Evolutionary conservation across 345 rosid species (phyloP), one percentile per base, ranked within the genome.

Genomic region (Euclidium syriacum): DNA sequence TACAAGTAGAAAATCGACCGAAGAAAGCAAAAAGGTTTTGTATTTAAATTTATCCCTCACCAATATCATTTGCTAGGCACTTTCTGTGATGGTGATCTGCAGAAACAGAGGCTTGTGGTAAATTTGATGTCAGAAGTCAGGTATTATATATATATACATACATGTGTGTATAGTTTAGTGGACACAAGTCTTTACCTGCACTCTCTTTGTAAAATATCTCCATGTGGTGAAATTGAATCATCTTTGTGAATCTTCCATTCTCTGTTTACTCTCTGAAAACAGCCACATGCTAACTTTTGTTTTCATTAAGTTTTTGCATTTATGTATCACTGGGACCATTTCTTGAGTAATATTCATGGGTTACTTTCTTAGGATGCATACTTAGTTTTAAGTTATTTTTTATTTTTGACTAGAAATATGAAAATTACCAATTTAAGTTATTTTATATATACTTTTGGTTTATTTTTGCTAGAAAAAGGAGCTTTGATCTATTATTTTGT

Each of bases 1-100:
- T 92, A 89, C 88, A 85, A 84, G 79, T 92, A 87, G 72, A 59
- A 63, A 53, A 20, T 19, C 51, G 23, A 26, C 30, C 16, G 17
- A 53, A 54, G 20, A 29, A 36, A 55, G 29, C 30, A 46, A 55
- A n/a, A 48, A 46, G 58, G 20, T 20, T 47, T 4, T 26, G 63
- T 29, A 2, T 44, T 27, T 20, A 11, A 3, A 40, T 38, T 38
- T 23, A 6, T 15, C 15, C 15, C 15, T 46, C 64, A 47, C 55
- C 69, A 55, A 55, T 55, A n/a, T 39, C 39, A 8, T 39, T 30
- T 48, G 23, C 23, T 46, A 62, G 22, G 41, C 63, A 43, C 57
- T 46, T n/a, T 54, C 7, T 16, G 47, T 51, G 38, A 58, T 59
- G 43, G 50, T 38, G 10, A 18, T 48, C 12, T 38, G 43, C 57